Percentiles rank a stretch among this genome's conserved stretches.
Evolutionary conservation across 768 basidiomycete species (phyloP).

Genomic region (Hypholoma fasciculare): DNA sequence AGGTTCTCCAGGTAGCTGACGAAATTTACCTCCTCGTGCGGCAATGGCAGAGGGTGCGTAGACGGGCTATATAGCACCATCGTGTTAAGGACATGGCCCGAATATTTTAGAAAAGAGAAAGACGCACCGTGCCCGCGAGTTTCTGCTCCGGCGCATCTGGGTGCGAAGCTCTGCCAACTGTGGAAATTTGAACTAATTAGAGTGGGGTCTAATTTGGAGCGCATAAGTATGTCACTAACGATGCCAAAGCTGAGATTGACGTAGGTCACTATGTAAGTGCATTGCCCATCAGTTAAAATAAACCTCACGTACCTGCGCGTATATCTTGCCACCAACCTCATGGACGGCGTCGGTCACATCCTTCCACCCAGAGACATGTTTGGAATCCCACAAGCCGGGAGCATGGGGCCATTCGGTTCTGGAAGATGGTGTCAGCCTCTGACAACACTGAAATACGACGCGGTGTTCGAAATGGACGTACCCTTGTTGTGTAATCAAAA

Average conservation of each 20-base stretch:
- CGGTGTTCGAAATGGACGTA: slow-evolving; percentile 1
- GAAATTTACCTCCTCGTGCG: slow-evolving; percentile 40
- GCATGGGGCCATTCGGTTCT: slow-evolving; percentile 38
- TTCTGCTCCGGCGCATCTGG: slow-evolving; percentile 39
- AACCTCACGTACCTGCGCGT: slow-evolving; percentile 26
- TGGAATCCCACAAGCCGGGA: slow-evolving; percentile 39
- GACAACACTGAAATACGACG: not conserved
- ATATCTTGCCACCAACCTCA: slow-evolving; percentile 35
- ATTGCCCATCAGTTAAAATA: not conserved
- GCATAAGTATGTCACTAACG: not conserved
- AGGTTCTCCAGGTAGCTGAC: slow-evolving; percentile 32
- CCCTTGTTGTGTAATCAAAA: slow-evolving; percentile 32
- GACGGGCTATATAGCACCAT: slow-evolving; percentile 30
- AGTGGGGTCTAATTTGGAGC: not conserved
- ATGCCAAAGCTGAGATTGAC: slow-evolving; percentile 6
- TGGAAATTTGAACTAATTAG: not conserved
- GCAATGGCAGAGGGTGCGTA: slow-evolving; percentile 43
- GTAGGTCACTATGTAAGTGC: not conserved
- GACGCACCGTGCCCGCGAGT: slow-evolving; percentile 28
- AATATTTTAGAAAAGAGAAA: not conserved
- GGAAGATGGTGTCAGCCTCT: not conserved
- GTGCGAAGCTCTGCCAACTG: slow-evolving; percentile 36
- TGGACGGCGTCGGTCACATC: slow-evolving; percentile 40
- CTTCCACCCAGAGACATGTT: slow-evolving; percentile 38
- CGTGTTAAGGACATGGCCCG: not conserved